Conservation (phyloP, 139 green algal species). For the Tetradesmus lagerheimii region DNA sequence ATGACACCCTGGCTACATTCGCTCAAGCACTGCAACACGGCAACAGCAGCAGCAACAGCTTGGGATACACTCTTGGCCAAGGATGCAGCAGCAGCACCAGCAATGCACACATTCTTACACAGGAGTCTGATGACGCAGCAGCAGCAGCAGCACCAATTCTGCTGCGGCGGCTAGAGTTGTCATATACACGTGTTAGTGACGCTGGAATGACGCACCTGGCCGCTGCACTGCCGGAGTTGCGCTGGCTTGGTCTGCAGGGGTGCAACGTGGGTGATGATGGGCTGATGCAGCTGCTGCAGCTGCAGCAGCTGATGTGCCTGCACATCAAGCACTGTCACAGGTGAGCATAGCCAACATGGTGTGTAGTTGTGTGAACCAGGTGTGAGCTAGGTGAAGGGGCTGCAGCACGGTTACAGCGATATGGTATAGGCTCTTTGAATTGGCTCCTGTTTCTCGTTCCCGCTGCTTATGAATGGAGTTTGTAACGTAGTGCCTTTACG, state of each 20-base stretch:
- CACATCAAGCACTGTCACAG: constrained; percentile 37
- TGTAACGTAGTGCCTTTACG: no score
- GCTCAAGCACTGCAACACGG: not conserved
- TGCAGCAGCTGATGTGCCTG: constrained; percentile 10
- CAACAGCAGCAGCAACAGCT: not conserved
- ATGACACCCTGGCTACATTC: not conserved
- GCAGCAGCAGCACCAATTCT: not conserved
- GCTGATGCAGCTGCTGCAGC: constrained; percentile 27
- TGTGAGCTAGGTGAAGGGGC: no score
- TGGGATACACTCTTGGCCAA: not conserved
- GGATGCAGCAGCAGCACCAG: not conserved
- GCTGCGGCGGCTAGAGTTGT: not conserved
- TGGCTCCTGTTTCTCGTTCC: no score
- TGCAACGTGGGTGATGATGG: constrained; percentile 41
- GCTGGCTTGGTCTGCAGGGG: not conserved
- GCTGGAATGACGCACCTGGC: not conserved
- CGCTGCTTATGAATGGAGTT: no score
- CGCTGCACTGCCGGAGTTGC: not conserved
- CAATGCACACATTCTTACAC: not conserved
- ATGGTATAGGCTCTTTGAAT: no score
- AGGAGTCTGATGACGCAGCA: not conserved
- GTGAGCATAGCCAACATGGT: no score
- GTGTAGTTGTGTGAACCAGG: not conserved
- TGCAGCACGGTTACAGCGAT: no score
- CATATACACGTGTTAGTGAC: constrained; percentile 28